Base-by-base conservation (phyloP, 164 flowering plant genomes). In the Magnolia changhungtana region DNA sequence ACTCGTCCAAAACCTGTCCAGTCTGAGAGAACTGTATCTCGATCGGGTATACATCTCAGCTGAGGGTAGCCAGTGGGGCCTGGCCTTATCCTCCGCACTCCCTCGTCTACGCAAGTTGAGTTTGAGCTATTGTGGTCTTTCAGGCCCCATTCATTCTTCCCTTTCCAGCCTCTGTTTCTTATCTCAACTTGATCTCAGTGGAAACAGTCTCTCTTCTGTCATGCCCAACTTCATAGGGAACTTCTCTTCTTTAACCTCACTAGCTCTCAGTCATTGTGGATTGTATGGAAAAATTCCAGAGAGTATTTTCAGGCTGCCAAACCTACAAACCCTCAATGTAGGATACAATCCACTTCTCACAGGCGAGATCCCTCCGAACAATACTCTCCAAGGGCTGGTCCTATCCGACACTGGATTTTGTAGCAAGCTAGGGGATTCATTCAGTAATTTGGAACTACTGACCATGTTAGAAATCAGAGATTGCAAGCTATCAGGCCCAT, bases 91-190 rank as follows among this genome's bases (percentile, higher is more conserved):
- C 9, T 9, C 11, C 0, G 80, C 87, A 11, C 23, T 87, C 31
- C 86, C 85, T 3, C 73, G 81, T 21, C 80, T 88, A 13, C 77
- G 50, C 45, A 84, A 69, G 11, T 87, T 66, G 1, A 59, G 67
- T 27, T 7, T 63, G 20, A 7, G 18, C 0, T 0, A 0, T 0
- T 67, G 70, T 29, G 13, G 70, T 4, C 81, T 89, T 23, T 78
- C 82, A 7, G 88, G 90, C 1, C 87, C 86, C n/a, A 49, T 80
- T n/a, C 75, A 85, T 76, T 8, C 74, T 3, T 80, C 83, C 1
- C 70, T 85, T 20, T 63, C 37, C 14, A 79, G 74, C 8, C 80
- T 84, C 31, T 67, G 27, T 20, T 55, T 19, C 20, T 79, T 84
- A 1, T 77, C 83, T 3, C 37, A 63, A 0, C 67, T 84, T 19